A percentile compares a stretch with the other conserved stretches of the same genome.
Evolutionary conservation across 83 land plant species (phyloP).

Genomic region (Isoetes engelmannii): DNA sequence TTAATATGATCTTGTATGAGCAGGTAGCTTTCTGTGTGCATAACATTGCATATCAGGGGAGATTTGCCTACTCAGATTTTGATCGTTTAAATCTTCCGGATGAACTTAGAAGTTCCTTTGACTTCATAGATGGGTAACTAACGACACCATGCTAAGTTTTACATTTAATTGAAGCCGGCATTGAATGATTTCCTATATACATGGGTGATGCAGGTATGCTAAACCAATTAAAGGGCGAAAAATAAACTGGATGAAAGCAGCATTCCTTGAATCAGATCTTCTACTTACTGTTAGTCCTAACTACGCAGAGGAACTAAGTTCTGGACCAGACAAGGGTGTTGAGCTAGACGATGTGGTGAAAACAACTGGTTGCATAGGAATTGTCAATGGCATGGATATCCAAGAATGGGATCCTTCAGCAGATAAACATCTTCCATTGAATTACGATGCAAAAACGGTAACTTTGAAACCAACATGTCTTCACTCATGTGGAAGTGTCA

Average conservation of each 20-base stretch:
- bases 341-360: conserved; percentile 53
- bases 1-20: not conserved
- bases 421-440: conserved; percentile 61
- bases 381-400: conserved; percentile 89
- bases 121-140: conserved; percentile 79
- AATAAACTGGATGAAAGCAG: conserved; percentile 98
- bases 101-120: conserved; percentile 66
- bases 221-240: conserved; percentile 87
- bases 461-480: conserved; percentile 7
- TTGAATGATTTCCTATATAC: conserved; percentile 35
- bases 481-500: not conserved
- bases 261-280: conserved; percentile 59
- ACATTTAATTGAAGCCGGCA: too few species aligned
- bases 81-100: conserved; percentile 67
- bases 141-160: too few species aligned
- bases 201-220: conserved; percentile 76
- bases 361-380: conserved; percentile 46
- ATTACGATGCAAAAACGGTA: conserved; percentile 76
- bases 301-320: conserved; percentile 69
- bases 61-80: conserved; percentile 71
- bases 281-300: conserved; percentile 81
- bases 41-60: conserved; percentile 94
- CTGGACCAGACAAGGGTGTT: conserved; percentile 65
- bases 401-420: conserved; percentile 89
- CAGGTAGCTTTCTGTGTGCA: conserved; percentile 97